Evolutionary conservation across 1,139 yeast species (phyloP), one percentile per base, ranked within the genome.

Genomic region (Blastobotrys buckinghamii): DNA sequence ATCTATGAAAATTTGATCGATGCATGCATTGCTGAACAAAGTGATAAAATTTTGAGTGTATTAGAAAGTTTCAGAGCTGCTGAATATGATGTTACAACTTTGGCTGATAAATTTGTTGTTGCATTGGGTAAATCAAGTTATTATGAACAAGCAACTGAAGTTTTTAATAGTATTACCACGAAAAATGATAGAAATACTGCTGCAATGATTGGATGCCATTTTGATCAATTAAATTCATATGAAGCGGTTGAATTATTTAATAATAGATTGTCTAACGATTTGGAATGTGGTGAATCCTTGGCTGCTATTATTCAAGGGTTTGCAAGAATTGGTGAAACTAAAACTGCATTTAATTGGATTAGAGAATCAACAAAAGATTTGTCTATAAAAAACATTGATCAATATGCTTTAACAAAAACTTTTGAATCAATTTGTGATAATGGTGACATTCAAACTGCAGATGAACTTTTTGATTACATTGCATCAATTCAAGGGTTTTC

Each of bases 311-410:
- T 65, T 9, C 46, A 50, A 6, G 72, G 69, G 4, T 65, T 68
- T 39, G 60, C 65, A 4, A 19, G 52, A 3, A 27, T 40, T 13
- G 66, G 67, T 1, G 62, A 62, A 12, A 51, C 53, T 15, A 56
- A 51, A 9, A 58, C 66, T 3, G 68, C 69, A 6, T 61, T 68
- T 62, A 53, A 54, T 2, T 70, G 74, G 73, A 54, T 65, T 26
- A 53, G 55, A 42, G 43, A 56, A 24, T 49, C 59, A n/a, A 61
- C 58, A 19, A 27, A 34, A 10, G 66, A 64, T 44, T 42, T 44
- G 3, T 38, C 55, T 15, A 44, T 60, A 30, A 51, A 53, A 20
- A 44, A 55, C 2, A 47, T 63, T n/a, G 50, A 53, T 12, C 30
- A 50, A 5, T 45, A 45, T 1, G 37, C 62, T 12, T 46, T 67